phyloP scores from a whole-genome alignment of 768 basidiomycete species.

The Boletus barrowsii region DNA sequence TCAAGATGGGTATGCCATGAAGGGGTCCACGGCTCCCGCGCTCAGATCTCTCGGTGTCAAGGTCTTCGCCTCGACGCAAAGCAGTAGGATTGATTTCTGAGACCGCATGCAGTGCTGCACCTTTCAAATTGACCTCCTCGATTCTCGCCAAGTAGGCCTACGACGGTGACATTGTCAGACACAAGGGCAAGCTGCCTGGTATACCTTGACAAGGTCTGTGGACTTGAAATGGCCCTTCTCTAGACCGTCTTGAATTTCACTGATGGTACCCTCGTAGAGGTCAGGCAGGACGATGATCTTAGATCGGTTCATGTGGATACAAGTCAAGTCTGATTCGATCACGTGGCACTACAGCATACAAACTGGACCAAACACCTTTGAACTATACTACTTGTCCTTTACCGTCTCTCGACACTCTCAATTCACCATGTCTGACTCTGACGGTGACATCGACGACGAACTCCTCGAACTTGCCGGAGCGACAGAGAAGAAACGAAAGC shows the following conservation, averaged over 20 bases:
- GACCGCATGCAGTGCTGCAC: slow-evolving; percentile 55
- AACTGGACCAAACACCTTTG: slow-evolving; percentile 18
- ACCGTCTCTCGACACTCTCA: background rate
- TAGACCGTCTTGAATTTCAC: slow-evolving; percentile 53
- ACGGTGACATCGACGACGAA: slow-evolving; percentile 60
- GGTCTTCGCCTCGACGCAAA: slow-evolving; percentile 45
- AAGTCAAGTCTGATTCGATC: background rate
- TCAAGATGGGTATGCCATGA: slow-evolving; percentile 57
- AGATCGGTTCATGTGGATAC: slow-evolving; percentile 2
- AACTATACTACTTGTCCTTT: slow-evolving; percentile 1
- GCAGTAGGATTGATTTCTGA: slow-evolving; percentile 57
- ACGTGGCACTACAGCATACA: slow-evolving; percentile 16
- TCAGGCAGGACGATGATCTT: slow-evolving; percentile 37
- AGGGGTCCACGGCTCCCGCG: slow-evolving; percentile 45
- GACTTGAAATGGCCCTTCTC: slow-evolving; percentile 51
- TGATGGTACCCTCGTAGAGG: slow-evolving; percentile 57
- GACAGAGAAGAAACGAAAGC: slow-evolving; percentile 62
- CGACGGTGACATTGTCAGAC: background rate
- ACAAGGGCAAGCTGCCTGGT: too few species aligned
- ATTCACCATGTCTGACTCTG: slow-evolving; percentile 46
- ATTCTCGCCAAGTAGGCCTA: slow-evolving; percentile 68
- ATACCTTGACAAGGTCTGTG: slow-evolving; percentile 59
- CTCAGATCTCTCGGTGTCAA: slow-evolving; percentile 50
- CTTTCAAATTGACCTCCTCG: slow-evolving; percentile 64
- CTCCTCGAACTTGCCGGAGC: slow-evolving; percentile 80